Evolutionary conservation across 2,329 filamentous ascomycete species (phyloP).

Genomic region (Fusarium sp.): DNA sequence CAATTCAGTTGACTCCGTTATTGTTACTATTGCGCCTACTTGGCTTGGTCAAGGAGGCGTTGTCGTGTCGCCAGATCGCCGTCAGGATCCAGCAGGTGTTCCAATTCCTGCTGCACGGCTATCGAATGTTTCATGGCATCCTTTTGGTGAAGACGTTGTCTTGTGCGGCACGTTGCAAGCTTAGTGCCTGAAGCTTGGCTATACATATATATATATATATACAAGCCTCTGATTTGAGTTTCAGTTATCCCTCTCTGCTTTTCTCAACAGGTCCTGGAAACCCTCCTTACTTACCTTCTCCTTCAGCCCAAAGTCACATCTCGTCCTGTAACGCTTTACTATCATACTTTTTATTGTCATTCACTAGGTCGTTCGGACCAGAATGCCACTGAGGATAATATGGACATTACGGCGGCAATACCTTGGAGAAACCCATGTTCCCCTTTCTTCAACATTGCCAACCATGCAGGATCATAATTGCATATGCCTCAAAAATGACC

Average conservation of each 20-base stretch:
- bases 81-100: slow-evolving; percentile 60
- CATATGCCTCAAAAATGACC: slow-evolving; percentile 36
- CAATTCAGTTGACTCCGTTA: slow-evolving; percentile 77
- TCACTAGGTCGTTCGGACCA: neutral
- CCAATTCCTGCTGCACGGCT: slow-evolving; percentile 73
- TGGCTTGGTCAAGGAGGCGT: slow-evolving; percentile 91
- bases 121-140: slow-evolving; percentile 76
- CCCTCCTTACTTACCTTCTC: neutral
- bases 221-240: neutral
- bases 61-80: slow-evolving; percentile 76
- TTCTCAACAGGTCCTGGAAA: neutral
- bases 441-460: neutral
- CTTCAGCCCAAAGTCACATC: neutral
- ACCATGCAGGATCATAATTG: neutral
- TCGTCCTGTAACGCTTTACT: neutral
- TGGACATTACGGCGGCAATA: no score
- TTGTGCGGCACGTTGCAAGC: slow-evolving; percentile 74
- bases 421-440: fast-evolving
- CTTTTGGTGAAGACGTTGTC: slow-evolving; percentile 85
- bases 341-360: neutral
- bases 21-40: slow-evolving; percentile 89
- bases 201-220: slow-evolving; percentile 42
- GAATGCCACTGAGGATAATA: neutral
- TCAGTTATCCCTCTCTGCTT: neutral
- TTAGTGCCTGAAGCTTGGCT: slow-evolving; percentile 29